A percentile compares a stretch with the other conserved stretches of the same genome.
Conservation (phyloP, 495 filamentous ascomycete genomes). For the Penicillium crystallinum region DNA sequence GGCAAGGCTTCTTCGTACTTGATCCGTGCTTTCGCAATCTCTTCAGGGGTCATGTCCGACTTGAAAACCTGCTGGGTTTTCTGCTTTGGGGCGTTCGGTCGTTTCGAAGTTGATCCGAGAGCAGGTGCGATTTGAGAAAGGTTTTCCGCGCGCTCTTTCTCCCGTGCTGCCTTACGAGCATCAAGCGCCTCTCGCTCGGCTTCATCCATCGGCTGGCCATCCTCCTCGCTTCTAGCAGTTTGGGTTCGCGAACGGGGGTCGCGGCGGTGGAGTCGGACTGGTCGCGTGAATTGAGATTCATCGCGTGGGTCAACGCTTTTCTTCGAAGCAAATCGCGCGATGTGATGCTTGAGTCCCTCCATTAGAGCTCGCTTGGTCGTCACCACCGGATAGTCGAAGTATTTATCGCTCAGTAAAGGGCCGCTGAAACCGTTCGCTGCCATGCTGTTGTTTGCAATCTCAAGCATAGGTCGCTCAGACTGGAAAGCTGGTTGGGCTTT, state of each 20-base stretch:
- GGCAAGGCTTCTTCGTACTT: slow-evolving; percentile 93
- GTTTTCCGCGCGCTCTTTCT: slow-evolving; percentile 76
- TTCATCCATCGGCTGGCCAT: slow-evolving; percentile 46
- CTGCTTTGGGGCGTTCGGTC: slow-evolving; percentile 55
- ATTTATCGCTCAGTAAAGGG: slow-evolving; percentile 44
- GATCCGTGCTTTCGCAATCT: slow-evolving; percentile 70
- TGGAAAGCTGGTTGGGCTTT: slow-evolving; percentile 7
- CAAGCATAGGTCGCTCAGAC: slow-evolving; percentile 11
- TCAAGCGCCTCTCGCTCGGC: slow-evolving; percentile 69
- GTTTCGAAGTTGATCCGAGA: slow-evolving; percentile 52
- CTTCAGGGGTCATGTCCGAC: slow-evolving; percentile 75
- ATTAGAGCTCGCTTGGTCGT: slow-evolving; percentile 75
- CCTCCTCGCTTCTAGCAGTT: slow-evolving; percentile 42
- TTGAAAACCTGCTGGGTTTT: slow-evolving; percentile 65
- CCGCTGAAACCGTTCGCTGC: slow-evolving; percentile 56
- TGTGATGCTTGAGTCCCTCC: slow-evolving; percentile 78
- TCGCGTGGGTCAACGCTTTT: slow-evolving; percentile 65
- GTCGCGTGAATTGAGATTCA: slow-evolving; percentile 76
- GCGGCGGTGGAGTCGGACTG: slow-evolving; percentile 81
- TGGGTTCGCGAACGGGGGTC: slow-evolving; percentile 69
- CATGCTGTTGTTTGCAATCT: slow-evolving; percentile 32
- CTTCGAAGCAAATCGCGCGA: slow-evolving; percentile 69
- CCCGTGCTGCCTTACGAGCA: slow-evolving; percentile 65
- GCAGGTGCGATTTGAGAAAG: slow-evolving; percentile 83
- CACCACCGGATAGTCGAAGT: slow-evolving; percentile 64